Evolutionary conservation across 805 yeast genomes (phyloP), one percentile per base, ranked within the genome.

Genomic region (Lipomyces japonicus): DNA sequence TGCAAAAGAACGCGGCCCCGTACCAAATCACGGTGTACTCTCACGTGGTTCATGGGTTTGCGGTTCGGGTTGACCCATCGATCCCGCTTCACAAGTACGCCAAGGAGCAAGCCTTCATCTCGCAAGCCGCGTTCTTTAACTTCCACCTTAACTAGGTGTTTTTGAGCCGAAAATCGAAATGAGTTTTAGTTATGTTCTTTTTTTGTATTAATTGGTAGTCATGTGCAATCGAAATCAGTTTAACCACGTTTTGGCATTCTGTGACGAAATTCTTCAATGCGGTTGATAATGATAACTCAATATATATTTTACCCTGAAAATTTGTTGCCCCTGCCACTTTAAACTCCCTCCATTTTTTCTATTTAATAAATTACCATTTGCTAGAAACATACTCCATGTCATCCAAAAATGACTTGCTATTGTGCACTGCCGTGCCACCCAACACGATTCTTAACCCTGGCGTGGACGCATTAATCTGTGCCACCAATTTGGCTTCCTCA

Each of bases 401-500:
- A 3, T 60, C 60, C 34, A 75, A 55, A 51, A 75, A 76, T 30
- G 65, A 57, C 14, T 63, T 60, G 0, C 85, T 75, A 51, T 74
- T 79, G 35, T 75, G 61, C 3, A 82, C 68, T n/a, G 75, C 67
- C 1, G 88, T 81, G 26, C 96, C 89, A 6, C 98, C 98, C n/a
- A 90, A 69, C 1, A 88, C 74, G 14, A 86, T 72, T 56, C 87
- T 78, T 39, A 85, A 74, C 7, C 78, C 79, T 31, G 76, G 77
- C 5, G 62, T 56, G 22, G 78, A 71, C 25, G 68, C 68, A 62
- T 84, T 82, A 55, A 89, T 73, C 53, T 88, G 86, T 47, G 84
- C 80, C 3, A 90, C 80, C 22, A 89, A 68, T 54, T 96, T 77
- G 0, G 95, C 86, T 65, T 93, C 99, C 66, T 91, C 97, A 64